Base-by-base conservation (phyloP, 768 basidiomycete genomes). In the Tylopilus sp. region DNA sequence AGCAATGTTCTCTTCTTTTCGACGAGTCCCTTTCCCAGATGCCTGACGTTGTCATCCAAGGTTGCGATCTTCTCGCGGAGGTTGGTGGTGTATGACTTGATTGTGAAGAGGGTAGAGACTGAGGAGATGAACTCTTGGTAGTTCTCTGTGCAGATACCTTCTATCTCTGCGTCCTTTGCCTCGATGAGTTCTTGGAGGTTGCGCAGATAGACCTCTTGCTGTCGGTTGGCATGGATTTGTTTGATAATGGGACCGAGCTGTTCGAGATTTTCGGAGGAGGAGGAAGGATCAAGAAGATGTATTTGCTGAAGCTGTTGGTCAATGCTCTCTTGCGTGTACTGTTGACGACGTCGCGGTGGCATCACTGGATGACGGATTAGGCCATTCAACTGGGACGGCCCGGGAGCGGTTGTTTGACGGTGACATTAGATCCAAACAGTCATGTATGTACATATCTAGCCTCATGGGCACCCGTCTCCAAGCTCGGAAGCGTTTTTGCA, bases 81-180 rank as follows among this genome's bases (percentile, higher is more conserved):
- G 69, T 87, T 92, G 59, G 88, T 91, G 33, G 97, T 98, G 64
- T 97, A 98, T 18, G 94, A 92, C 69, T 98, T 88, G 67, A 99
- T 92, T 42, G 88, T 87, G 70, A 98, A 88, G 55, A 99, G 77
- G 3, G 94, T 98, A n/a, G 93, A 92, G 15, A 98, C 94, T 18
- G 95, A 97, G 25, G 88, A 86, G 30, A 98, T 94, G 61, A 99
- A 99, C 71, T 98, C 95, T 71, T 95, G 92, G 63, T 98, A 98
- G 69, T 98, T 98, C 59, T 93, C 89, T 51, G 85, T 82, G 72
- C 97, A 98, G 68, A 98, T 94, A 53, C 81, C 83, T 73, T 98
- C 92, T 68, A 99, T 99, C 70, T 98, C 95, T 54, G 81, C 78
- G 68, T 99, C 97, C 73, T 98, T 97, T 57, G 93, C 84, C 63